These are phyloP conservation scores for Exutisphaerella laricina DNA, from an alignment of 2,329 filamentous ascomycete genomes.

Conservation along the genomic window DNA sequence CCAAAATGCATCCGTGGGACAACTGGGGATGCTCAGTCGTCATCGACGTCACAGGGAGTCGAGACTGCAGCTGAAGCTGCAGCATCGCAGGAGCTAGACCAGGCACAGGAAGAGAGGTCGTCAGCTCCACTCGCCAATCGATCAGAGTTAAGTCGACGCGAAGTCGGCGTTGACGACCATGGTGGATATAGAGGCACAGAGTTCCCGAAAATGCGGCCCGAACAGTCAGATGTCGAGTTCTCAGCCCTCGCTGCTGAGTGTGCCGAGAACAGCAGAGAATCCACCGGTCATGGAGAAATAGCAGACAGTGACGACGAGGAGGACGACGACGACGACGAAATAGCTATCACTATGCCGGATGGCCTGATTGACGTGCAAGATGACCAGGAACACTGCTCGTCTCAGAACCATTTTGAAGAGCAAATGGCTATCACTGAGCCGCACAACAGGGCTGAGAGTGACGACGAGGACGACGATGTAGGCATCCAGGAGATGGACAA, in stretches of 20 bases:
- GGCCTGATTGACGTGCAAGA: background rate
- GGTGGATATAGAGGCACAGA: no score
- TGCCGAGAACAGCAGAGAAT: background rate
- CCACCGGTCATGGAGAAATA: background rate
- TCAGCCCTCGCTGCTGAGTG: background rate
- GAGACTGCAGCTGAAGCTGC: background rate
- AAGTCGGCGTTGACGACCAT: no score
- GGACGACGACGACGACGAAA: background rate
- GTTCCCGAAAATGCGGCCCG: no score
- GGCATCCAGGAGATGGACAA: background rate
- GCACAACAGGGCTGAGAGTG: background rate
- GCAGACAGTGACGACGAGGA: background rate
- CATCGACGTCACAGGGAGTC: background rate
- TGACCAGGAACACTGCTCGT: background rate
- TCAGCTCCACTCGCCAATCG: background rate
- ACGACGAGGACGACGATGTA: background rate
- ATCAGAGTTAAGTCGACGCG: background rate
- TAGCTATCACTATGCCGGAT: background rate
- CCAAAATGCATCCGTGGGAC: background rate
- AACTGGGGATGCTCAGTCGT: background rate
- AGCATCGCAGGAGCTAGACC: background rate
- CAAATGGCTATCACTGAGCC: background rate
- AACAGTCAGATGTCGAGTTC: background rate
- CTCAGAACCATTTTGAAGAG: background rate
- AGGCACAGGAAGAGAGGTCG: background rate